These are phyloP conservation scores for Penicillium nordicum DNA, from an alignment of 2,329 filamentous ascomycete genomes.

Conservation along the genomic window DNA sequence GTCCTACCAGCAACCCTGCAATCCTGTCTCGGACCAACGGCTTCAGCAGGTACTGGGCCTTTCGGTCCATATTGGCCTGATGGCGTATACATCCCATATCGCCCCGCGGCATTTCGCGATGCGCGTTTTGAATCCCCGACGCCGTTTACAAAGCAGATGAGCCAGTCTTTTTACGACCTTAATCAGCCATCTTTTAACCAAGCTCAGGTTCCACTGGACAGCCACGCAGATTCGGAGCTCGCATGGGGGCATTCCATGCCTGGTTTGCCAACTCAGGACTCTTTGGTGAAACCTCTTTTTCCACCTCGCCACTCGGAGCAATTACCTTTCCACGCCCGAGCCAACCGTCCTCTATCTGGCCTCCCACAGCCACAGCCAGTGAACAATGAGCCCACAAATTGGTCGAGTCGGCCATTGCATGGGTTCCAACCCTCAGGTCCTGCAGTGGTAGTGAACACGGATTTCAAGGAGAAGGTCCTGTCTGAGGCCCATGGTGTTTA, in stretches of 20 bases:
- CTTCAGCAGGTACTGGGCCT: constrained; percentile 54
- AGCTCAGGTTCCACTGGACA: constrained; percentile 25
- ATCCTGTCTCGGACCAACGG: constrained; percentile 56
- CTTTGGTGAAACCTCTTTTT: constrained; percentile 34
- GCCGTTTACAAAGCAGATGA: constrained; percentile 22
- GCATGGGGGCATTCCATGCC: constrained; percentile 33
- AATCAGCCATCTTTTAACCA: constrained; percentile 30
- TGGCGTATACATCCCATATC: constrained; percentile 59
- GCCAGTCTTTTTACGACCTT: constrained; percentile 29
- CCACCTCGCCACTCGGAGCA: constrained; percentile 39
- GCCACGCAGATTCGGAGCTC: constrained; percentile 26
- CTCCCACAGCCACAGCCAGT: constrained; percentile 17
- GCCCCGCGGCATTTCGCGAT: constrained; percentile 56
- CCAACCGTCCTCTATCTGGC: constrained; percentile 25
- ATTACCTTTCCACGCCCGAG: constrained; percentile 26
- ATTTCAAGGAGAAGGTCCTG: constrained; percentile 67
- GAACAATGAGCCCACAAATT: constrained; percentile 26
- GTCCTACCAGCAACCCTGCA: constrained; percentile 59
- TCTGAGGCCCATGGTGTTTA: constrained; percentile 70
- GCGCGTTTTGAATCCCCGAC: constrained; percentile 42
- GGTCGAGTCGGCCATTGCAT: constrained; percentile 22
- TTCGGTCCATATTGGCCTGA: constrained; percentile 64
- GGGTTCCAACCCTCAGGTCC: constrained; percentile 23
- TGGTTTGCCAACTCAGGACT: constrained; percentile 28
- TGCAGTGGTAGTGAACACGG: constrained; percentile 36